These are phyloP conservation scores for Haberlea rhodopensis DNA, from an alignment of 257 asterid genomes.

Conservation along the genomic window DNA sequence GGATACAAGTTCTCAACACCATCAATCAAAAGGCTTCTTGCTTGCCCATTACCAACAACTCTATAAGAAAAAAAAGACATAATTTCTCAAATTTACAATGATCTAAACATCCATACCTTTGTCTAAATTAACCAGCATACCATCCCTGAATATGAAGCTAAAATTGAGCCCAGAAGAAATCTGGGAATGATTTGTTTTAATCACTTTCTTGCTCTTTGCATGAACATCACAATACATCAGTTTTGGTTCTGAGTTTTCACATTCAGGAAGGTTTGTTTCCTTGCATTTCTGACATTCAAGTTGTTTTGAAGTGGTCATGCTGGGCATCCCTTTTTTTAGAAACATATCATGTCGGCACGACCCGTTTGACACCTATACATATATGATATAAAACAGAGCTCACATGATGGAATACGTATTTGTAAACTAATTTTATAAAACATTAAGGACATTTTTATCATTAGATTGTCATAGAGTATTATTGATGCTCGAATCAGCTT, in stretches of 20 bases:
- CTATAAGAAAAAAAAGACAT: conserved; percentile 82
- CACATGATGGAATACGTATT: too few species aligned
- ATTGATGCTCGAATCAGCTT: too few species aligned
- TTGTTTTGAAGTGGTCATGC: too few species aligned
- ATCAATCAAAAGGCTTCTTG: conserved; percentile 31
- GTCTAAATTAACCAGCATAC: conserved; percentile 49
- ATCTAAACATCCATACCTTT: conserved; percentile 37
- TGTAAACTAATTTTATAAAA: too few species aligned
- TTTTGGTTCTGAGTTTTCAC: conserved; percentile 22
- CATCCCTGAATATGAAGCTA: conserved; percentile 55
- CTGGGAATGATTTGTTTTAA: conserved; percentile 12
- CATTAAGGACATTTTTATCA: too few species aligned
- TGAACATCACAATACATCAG: conserved; percentile 57
- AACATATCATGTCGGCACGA: too few species aligned
- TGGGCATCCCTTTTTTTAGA: too few species aligned
- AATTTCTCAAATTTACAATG: conserved; percentile 76
- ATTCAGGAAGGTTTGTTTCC: conserved; percentile 22
- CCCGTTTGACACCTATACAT: too few species aligned
- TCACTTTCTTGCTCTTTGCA: conserved; percentile 20
- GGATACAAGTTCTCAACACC: too few species aligned
- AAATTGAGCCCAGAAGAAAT: conserved; percentile 29
- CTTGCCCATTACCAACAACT: conserved; percentile 56
- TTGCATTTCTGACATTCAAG: conserved; percentile 23
- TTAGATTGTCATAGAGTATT: too few species aligned
- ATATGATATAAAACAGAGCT: too few species aligned